Evolutionary conservation across 192 early-diverging fungal species (phyloP).

Genomic region (Gonapodya prolifera): DNA sequence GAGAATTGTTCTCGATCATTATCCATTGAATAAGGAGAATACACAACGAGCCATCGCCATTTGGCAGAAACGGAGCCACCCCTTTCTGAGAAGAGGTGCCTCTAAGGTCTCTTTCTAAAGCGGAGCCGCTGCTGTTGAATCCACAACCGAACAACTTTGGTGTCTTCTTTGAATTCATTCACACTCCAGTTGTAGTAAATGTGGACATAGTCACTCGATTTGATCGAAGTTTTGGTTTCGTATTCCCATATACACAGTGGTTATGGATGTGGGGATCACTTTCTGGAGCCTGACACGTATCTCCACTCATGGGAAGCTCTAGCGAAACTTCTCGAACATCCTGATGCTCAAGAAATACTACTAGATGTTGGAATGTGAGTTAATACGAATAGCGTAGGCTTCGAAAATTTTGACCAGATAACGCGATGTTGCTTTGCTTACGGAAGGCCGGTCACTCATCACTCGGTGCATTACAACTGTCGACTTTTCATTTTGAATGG

Average conservation of each 20-base stretch:
- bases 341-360: constrained; percentile 61
- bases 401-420: background rate
- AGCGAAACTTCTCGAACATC: constrained; percentile 49
- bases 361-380: constrained; percentile 90
- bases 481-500: constrained; percentile 73
- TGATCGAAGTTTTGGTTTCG: background rate
- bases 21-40: too few species aligned
- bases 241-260: constrained; percentile 36
- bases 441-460: constrained; percentile 76
- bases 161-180: background rate
- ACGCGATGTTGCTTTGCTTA: background rate
- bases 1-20: too few species aligned
- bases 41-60: too few species aligned
- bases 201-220: too few species aligned
- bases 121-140: background rate
- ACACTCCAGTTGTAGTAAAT: too few species aligned
- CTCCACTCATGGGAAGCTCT: constrained; percentile 91
- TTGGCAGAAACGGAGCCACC: too few species aligned
- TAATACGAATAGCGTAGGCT: background rate
- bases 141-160: background rate
- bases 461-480: constrained; percentile 91
- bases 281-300: constrained; percentile 89
- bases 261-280: constrained; percentile 98
- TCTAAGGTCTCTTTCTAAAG: too few species aligned
- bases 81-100: too few species aligned